Evolutionary conservation across 1,284 basidiomycete species (phyloP), one percentile per base, ranked within the genome.

Genomic region (Meira miltonrushii): DNA sequence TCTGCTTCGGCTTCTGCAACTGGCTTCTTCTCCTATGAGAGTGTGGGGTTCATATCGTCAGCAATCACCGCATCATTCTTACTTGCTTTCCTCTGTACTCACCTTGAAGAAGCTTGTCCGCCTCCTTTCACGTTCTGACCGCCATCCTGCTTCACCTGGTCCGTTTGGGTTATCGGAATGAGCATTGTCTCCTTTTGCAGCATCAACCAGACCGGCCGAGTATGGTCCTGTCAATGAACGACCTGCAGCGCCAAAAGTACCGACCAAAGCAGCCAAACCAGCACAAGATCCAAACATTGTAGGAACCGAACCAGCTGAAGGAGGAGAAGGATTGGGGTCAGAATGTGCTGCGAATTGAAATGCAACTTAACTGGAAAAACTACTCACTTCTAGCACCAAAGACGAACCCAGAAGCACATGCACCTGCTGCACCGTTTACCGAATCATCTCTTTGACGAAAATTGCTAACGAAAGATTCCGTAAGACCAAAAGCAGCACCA

Each of bases 401-500:
- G 64, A 95, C 81, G 79, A 95, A 89, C 52, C 92, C 92, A 57
- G 92, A 91, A 53, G 92, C 92, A 80, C 92, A 95, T 58, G 89
- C 92, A 64, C 90, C 92, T 55, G 85, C 85, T 52, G 88, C 88
- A 57, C 88, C 88, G 76, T 93, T 96, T 70, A 90, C 76, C 39
- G 88, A 82, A 77, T 95, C 92, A 67, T 91, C 84, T 69, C 84
- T 88, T 80, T 87, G 83, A 58, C 92, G 85, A 63, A 85, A 80
- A 80, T 96, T 96, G 61, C 90, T 89, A 17, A 90, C 85, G 38
- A 83, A 80, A 8, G 89, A 82, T 75, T 94, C 88, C 3, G 89
- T 89, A 72, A 87, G 85, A 15, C 90, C 88, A 78, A 89, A 96
- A 28, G 88, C 84, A 63, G 87, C 88, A 47, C 90, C 92, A 86